Evolutionary conservation across 1,284 basidiomycete genomes (phyloP).

Genomic region (Cerrena zonata): DNA sequence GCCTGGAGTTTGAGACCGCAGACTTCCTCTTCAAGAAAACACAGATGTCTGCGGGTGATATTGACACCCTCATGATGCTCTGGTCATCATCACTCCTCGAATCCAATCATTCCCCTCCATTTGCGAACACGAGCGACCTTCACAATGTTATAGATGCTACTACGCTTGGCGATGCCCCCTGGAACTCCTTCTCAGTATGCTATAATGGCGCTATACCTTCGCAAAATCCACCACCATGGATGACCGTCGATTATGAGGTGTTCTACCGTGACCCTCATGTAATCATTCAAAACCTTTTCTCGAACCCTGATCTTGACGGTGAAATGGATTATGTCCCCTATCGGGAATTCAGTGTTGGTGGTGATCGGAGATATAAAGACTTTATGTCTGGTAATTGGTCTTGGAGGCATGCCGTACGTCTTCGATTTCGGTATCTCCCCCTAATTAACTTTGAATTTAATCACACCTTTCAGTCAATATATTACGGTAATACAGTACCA

Average conservation of each 20-base stretch:
- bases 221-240: conserved; percentile 15
- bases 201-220: conserved; percentile 12
- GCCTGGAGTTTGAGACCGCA: no score
- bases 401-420: conserved; percentile 18
- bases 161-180: conserved; percentile 20
- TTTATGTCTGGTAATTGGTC: no score
- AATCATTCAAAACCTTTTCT: conserved; percentile 18
- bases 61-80: conserved; percentile 24
- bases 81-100: conserved; percentile 16
- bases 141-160: no score
- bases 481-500: no score
- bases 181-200: conserved; percentile 16
- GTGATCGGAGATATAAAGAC: no score
- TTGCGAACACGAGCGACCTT: conserved; percentile 13
- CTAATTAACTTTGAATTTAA: background rate
- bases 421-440: background rate
- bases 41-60: conserved; percentile 14
- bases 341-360: conserved; percentile 5
- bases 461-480: no score
- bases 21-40: no score
- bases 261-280: no score
- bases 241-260: conserved; percentile 14
- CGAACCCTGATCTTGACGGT: conserved; percentile 19
- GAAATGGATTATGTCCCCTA: conserved; percentile 20
- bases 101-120: conserved; percentile 15